Percentiles rank a stretch among this genome's conserved stretches.
phyloP scores from a whole-genome alignment of 495 filamentous ascomycete species.

The Mytilinidion resinicola region DNA sequence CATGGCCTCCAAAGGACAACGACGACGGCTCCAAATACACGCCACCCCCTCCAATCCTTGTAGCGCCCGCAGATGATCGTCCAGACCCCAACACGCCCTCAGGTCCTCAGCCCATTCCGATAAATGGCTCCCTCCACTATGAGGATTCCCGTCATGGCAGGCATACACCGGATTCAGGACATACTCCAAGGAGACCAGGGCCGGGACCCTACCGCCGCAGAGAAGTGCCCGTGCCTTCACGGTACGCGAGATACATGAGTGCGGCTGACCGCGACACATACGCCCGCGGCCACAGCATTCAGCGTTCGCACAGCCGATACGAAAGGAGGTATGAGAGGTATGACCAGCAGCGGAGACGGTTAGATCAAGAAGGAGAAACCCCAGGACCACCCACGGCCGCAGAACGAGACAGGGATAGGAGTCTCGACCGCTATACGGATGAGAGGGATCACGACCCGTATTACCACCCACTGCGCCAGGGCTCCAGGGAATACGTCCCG shows the following conservation, averaged over 20 bases:
- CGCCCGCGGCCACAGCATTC: conserved; percentile 14
- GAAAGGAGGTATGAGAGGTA: conserved; percentile 17
- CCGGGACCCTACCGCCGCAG: conserved; percentile 15
- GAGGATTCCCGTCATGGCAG: conserved; percentile 12
- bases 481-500: conserved; percentile 16
- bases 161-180: conserved; percentile 17
- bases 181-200: conserved; percentile 7
- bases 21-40: conserved; percentile 23
- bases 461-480: not conserved
- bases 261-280: conserved; percentile 22
- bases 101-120: conserved; percentile 6
- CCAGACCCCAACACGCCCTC: not conserved
- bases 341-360: conserved; percentile 19
- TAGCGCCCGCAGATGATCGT: conserved; percentile 2
- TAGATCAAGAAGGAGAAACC: conserved; percentile 24
- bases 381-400: conserved; percentile 12
- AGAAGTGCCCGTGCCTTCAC: conserved; percentile 20
- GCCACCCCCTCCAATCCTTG: conserved; percentile 11
- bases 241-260: conserved; percentile 23
- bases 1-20: conserved; percentile 2
- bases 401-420: conserved; percentile 18
- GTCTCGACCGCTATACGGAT: conserved; percentile 11
- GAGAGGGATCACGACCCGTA: conserved; percentile 6
- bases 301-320: conserved; percentile 15
- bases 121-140: conserved; percentile 19